Percentiles rank a stretch among this genome's conserved stretches.
Conservation (phyloP, 2,329 filamentous ascomycete species). For the Trichoderma sp. region DNA sequence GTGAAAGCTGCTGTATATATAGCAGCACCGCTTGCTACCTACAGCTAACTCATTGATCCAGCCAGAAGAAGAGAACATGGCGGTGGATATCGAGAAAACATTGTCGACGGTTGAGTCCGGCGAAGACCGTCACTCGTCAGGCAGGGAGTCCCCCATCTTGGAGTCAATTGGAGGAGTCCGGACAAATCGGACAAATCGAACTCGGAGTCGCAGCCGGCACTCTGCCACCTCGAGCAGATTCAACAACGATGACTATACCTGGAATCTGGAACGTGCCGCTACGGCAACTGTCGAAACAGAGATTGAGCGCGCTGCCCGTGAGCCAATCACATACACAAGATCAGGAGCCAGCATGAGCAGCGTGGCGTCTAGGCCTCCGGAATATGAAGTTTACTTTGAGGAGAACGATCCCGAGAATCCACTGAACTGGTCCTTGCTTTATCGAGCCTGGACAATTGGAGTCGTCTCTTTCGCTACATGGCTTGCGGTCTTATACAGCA, state of each 20-base stretch:
- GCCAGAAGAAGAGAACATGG: not conserved
- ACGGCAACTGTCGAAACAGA: slow-evolving; percentile 46
- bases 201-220: slow-evolving; percentile 22
- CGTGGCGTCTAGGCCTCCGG: slow-evolving; percentile 52
- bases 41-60: not conserved
- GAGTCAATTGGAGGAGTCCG: not conserved
- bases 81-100: not conserved
- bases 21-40: not conserved
- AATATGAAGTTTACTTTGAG: slow-evolving; percentile 75
- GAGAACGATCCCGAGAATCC: slow-evolving; percentile 67
- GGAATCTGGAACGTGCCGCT: slow-evolving; percentile 46
- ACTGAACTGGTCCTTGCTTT: slow-evolving; percentile 65
- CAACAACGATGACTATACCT: slow-evolving; percentile 38
- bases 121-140: not conserved
- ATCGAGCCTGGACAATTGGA: slow-evolving; percentile 49
- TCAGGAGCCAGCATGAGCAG: slow-evolving; percentile 50
- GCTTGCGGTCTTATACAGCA: slow-evolving; percentile 72
- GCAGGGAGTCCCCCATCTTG: not conserved
- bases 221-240: slow-evolving; percentile 26
- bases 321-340: slow-evolving; percentile 51
- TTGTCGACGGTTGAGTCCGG: not conserved
- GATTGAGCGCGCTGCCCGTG: slow-evolving; percentile 45
- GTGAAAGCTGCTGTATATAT: not conserved
- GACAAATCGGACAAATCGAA: not conserved
- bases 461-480: slow-evolving; percentile 53